Base-by-base conservation (phyloP, 305 asterid genomes). In the Vinca major region DNA sequence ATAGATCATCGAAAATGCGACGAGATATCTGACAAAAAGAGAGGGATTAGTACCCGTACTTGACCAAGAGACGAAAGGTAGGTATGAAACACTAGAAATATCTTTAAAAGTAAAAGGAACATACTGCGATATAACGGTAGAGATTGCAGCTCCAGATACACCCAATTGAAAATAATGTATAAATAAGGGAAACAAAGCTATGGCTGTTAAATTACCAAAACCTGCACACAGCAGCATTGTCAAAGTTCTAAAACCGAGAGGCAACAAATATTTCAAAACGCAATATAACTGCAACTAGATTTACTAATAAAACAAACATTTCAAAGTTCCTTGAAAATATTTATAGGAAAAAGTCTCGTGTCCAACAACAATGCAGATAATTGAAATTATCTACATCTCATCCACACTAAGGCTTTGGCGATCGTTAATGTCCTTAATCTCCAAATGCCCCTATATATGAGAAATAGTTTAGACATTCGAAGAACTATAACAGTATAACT, bases 91-190 rank as follows among this genome's bases (percentile, higher is more conserved):
- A 53, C 37, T 14, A 61, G 52, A 16, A 33, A 66, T 33, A 67
- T 4, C 33, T 44, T 33, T 41, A 51, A 55, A 77, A 64, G 20
- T 26, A 26, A 26, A 26, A 36, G 66, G 70, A 68, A 83, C 97
- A 68, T 83, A 93, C 99, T 93, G 97, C 75, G 99, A 90, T 80
- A 84, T 70, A 61, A 90, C 88, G 0, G 95, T 87, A 73, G 99
- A 85, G 76, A 93, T 84, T 67, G 99, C 99, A 79, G 97, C 99
- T 85, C 98, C 98, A 67, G 85, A 56, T 77, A 85, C 88, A 74
- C 98, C 98, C 91, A 90, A 67, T 74, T 69, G 77, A 57, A 71
- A 89, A 75, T 75, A 80, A 77, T 85, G 71, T 83, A 89, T 87
- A 70, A 90, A 78, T 49, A 90, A 69, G 21, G 98, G 98, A 75